Percentiles rank a stretch among this genome's conserved stretches.
phyloP scores from a whole-genome alignment of 148 eudicot species.

The Rhododendron ovatum region DNA sequence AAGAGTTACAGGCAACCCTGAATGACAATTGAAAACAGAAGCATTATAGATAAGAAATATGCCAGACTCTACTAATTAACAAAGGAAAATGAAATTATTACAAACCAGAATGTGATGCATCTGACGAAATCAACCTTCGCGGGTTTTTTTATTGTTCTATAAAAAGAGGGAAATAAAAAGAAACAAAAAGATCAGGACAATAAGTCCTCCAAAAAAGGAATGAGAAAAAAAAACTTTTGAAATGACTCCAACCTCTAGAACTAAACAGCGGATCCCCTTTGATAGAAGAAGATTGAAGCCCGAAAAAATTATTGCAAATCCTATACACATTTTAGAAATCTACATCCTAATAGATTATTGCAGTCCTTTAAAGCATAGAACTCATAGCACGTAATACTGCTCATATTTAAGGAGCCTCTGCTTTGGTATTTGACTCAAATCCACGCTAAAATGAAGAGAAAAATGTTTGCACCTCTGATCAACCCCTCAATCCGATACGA shows the following conservation, averaged over 20 bases:
- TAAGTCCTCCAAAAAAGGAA: background rate
- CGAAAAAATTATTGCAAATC: background rate
- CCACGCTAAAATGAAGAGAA: background rate
- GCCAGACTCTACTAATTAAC: background rate
- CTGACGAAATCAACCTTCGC: background rate
- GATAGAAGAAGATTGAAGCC: background rate
- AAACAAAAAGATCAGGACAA: too few species aligned
- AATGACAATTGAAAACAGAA: background rate
- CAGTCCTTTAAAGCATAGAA: background rate
- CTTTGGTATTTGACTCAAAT: background rate
- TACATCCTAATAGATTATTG: background rate
- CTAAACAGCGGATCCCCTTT: background rate
- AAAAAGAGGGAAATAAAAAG: background rate
- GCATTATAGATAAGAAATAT: background rate
- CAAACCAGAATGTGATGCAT: background rate
- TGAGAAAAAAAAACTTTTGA: background rate
- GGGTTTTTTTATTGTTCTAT: background rate
- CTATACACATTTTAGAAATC: background rate
- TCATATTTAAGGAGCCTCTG: background rate
- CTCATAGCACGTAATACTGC: background rate
- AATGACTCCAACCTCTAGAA: background rate
- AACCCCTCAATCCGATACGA: background rate
- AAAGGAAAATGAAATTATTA: background rate
- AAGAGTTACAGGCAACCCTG: background rate
- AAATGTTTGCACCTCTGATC: background rate